These are phyloP conservation scores for Cryptosporidium ryanae DNA, from an alignment of 169 alveolate genomes.

Conservation along the genomic window DNA sequence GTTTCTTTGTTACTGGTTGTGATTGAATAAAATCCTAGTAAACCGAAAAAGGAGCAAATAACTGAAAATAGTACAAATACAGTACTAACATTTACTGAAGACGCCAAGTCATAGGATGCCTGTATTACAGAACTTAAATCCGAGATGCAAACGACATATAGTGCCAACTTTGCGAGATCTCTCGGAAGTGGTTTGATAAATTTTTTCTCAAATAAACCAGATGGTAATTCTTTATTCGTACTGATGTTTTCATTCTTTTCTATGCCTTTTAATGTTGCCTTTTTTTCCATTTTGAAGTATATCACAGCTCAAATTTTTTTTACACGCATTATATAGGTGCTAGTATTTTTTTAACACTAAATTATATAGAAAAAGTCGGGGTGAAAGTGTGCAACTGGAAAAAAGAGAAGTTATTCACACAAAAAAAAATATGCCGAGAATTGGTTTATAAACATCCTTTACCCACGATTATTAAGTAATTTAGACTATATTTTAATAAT, in stretches of 20 bases:
- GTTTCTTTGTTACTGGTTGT: slow-evolving; percentile 1
- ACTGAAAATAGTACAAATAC: slow-evolving; percentile 37
- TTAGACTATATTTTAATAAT: too few relatives aligned
- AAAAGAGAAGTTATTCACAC: slow-evolving; percentile 17
- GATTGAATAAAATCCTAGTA: slow-evolving; percentile 49
- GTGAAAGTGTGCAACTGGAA: too few relatives aligned
- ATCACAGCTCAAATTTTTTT: too few relatives aligned
- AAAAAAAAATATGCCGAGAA: not conserved
- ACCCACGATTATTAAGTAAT: too few relatives aligned
- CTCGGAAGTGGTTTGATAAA: slow-evolving; percentile 53
- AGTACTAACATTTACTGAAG: slow-evolving; percentile 43
- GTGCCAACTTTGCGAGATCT: slow-evolving; percentile 57
- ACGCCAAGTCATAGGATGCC: slow-evolving; percentile 44
- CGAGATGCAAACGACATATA: slow-evolving; percentile 49
- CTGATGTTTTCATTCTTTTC: not conserved
- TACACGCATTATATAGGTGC: too few relatives aligned
- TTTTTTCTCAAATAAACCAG: not conserved
- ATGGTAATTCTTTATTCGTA: not conserved
- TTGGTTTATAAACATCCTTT: too few relatives aligned
- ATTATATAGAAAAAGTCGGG: too few relatives aligned
- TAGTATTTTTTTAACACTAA: too few relatives aligned
- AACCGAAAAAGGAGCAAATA: slow-evolving; percentile 48
- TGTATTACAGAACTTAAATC: slow-evolving; percentile 52
- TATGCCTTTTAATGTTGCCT: not conserved
- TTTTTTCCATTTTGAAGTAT: not conserved